These are phyloP conservation scores for Grosmannia penicillata DNA, from an alignment of 2,329 filamentous ascomycete species.

Conservation along the genomic window DNA sequence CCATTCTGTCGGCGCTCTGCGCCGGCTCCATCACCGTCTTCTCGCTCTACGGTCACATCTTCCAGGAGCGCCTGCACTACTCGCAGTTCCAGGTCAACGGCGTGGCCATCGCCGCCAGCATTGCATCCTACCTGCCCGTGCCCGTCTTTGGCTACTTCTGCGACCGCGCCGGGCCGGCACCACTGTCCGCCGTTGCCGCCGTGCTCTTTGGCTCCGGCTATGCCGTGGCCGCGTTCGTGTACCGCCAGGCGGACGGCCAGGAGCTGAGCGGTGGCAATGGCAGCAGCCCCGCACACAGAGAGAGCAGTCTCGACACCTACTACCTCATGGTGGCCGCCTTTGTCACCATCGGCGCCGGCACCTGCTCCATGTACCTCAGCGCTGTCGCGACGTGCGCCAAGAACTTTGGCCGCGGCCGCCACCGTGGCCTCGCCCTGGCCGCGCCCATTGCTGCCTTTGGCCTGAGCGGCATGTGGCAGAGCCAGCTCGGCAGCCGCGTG, in stretches of 20 bases:
- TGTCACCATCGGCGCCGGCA: constrained; percentile 66
- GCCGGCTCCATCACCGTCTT: constrained; percentile 88
- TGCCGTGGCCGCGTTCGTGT: constrained; percentile 66
- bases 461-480: constrained; percentile 89
- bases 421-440: constrained; percentile 78
- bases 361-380: constrained; percentile 76
- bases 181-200: constrained; percentile 58
- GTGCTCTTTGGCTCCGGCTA: constrained; percentile 71
- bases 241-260: constrained; percentile 36
- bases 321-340: constrained; percentile 77
- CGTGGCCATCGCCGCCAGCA: constrained; percentile 71
- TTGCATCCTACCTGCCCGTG: constrained; percentile 86
- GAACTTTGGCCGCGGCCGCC: constrained; percentile 84
- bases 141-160: constrained; percentile 81
- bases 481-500: constrained; percentile 67
- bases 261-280: too few species aligned
- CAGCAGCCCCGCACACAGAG: too few species aligned
- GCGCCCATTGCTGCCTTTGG: constrained; percentile 87
- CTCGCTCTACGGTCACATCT: constrained; percentile 82
- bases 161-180: constrained; percentile 71
- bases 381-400: constrained; percentile 94
- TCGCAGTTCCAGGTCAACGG: constrained; percentile 85
- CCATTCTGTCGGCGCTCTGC: constrained; percentile 50
- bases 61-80: constrained; percentile 77
- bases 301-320: too few species aligned